Evolutionary conservation across 768 basidiomycete genomes (phyloP).

Genomic region (Suillus weaverae): DNA sequence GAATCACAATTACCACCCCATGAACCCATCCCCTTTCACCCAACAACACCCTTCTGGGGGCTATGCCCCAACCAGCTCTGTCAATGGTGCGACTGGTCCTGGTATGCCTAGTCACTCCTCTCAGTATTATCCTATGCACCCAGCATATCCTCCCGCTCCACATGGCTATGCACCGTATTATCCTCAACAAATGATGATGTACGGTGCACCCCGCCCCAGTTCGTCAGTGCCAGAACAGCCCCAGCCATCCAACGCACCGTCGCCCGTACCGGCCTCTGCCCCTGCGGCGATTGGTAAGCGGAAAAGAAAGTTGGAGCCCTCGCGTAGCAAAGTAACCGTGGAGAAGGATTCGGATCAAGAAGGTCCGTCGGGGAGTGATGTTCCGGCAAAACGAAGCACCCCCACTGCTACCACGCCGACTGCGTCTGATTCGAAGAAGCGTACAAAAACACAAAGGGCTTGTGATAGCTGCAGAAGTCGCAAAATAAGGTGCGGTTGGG

Average conservation of each 20-base stretch:
- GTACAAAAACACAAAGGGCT: constrained; percentile 89
- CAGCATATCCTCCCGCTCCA: constrained; percentile 45
- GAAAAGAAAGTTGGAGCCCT: constrained; percentile 54
- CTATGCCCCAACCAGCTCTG: constrained; percentile 30
- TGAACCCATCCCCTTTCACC: constrained; percentile 54
- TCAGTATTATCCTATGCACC: constrained; percentile 60
- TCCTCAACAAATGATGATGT: constrained; percentile 67
- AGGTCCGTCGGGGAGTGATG: constrained; percentile 50
- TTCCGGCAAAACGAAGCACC: constrained; percentile 33
- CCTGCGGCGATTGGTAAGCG: constrained; percentile 48
- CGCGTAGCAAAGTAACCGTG: constrained; percentile 37
- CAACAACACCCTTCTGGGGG: constrained; percentile 40
- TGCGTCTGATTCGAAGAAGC: constrained; percentile 71
- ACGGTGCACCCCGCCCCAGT: constrained; percentile 44
- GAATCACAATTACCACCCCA: constrained; percentile 64
- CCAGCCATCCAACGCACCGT: constrained; percentile 33
- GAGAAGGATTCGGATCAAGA: constrained; percentile 66
- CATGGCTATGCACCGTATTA: constrained; percentile 55
- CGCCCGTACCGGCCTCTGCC: constrained; percentile 35
- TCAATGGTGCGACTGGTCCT: constrained; percentile 42
- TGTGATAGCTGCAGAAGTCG: constrained; percentile 90
- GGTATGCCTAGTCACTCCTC: constrained; percentile 40
- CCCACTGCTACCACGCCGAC: constrained; percentile 27
- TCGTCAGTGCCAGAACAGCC: constrained; percentile 36
- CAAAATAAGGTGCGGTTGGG: constrained; percentile 67